Base-by-base conservation (phyloP, 2,329 filamentous ascomycete species). In the Botrytis sinoallii region DNA sequence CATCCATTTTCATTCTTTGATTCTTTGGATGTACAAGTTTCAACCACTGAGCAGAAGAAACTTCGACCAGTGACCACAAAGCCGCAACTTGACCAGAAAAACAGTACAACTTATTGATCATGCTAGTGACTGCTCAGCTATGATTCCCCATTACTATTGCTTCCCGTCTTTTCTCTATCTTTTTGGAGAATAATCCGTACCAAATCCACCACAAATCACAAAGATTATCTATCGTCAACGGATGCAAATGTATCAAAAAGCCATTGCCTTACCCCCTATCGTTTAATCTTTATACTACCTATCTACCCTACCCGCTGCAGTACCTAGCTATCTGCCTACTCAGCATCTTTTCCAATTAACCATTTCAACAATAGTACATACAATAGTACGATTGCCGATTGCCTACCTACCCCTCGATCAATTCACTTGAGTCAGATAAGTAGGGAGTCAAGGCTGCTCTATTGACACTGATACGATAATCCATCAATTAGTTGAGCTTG, bases 1-100 rank as follows among this genome's bases (percentile, higher is more conserved):
- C 40, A 44, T 44, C 42, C 40, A 46, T 44, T 65, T 55, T n/a
- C 48, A n/a, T n/a, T 55, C 48, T n/a, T 44, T 65, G 40, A 46
- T 44, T 65, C 40, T 32, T 57, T 29, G 14, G 61, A 29, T 44
- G 61, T 29, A 64, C 61, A 64, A 64, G 61, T 29, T 44, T 57
- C 38, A 64, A 42, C 61, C 16, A 64, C 38, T 6, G 61, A n/a
- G 40, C 61, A 64, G 61, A 40, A 64, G 61, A 64, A 64, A 64
- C 61, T 44, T 42, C 61, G 18, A 64, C 38, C n/a, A 64, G n/a
- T 64, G 61, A 44, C 40, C 61, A 64, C 61, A 64, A 57, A 64
- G n/a, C 38, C 25, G 40, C 60, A 29, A 64, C 38, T 64, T 44
- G n/a, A 57, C n/a, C 20, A 18, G 10, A 64, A 29, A 42, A n/a